These are phyloP conservation scores for Verticillium alfalfae DNA, from an alignment of 2,329 filamentous ascomycete genomes.

Conservation along the genomic window DNA sequence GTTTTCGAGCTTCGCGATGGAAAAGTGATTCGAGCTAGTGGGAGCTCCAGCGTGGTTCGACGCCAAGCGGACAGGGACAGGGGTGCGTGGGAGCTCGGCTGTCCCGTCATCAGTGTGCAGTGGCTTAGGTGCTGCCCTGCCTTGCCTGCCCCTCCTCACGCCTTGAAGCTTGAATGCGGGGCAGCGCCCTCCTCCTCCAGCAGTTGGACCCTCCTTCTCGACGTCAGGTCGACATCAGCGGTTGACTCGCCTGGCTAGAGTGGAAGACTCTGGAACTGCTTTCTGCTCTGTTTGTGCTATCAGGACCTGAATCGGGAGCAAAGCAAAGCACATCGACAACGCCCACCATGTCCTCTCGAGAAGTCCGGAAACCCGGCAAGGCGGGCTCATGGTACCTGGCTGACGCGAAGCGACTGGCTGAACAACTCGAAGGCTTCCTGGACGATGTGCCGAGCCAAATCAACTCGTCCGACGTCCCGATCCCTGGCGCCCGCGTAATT, in stretches of 20 bases:
- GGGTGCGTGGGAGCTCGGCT: not conserved
- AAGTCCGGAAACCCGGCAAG: conserved; percentile 56
- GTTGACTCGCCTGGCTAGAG: too few species aligned
- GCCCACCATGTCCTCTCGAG: not conserved
- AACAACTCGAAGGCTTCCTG: conserved; percentile 73
- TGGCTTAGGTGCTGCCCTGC: too few species aligned
- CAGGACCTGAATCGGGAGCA: not conserved
- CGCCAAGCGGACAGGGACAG: not conserved
- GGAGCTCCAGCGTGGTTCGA: not conserved
- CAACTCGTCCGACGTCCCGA: conserved; percentile 56
- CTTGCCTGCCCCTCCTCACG: not conserved
- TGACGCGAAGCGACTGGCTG: conserved; percentile 51
- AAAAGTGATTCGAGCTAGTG: not conserved
- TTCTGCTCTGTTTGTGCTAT: not conserved
- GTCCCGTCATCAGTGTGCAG: not conserved
- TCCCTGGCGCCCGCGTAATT: conserved; percentile 71
- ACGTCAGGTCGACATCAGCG: not conserved
- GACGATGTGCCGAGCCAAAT: conserved; percentile 61
- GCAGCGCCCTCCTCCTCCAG: not conserved
- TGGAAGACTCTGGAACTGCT: too few species aligned
- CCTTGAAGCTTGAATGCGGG: not conserved
- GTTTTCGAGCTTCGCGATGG: not conserved
- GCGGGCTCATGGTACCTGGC: conserved; percentile 84
- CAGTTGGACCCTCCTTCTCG: not conserved
- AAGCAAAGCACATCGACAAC: not conserved